These are phyloP conservation scores for Chlorella sp. DNA, from an alignment of 139 green algal species.

Conservation along the genomic window DNA sequence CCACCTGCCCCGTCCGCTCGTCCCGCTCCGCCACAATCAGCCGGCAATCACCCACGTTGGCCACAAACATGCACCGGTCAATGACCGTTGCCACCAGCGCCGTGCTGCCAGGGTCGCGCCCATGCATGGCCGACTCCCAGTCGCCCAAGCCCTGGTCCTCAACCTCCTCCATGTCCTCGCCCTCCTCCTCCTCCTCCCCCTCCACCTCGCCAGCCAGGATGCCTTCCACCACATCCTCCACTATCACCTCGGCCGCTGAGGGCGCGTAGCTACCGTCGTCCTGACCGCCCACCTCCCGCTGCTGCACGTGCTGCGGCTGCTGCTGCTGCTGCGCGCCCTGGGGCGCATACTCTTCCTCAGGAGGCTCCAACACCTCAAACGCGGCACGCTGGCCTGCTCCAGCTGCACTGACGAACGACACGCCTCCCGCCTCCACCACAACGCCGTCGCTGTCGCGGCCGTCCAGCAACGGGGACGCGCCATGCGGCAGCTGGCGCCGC, in stretches of 20 bases:
- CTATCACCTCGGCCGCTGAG: no score
- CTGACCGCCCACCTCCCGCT: not conserved
- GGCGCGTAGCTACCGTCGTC: not conserved
- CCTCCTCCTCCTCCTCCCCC: not conserved
- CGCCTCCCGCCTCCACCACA: no score
- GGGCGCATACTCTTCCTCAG: no score
- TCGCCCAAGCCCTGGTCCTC: not conserved
- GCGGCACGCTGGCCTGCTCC: no score
- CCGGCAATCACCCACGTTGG: constrained; percentile 23
- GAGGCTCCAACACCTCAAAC: no score
- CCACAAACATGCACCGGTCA: constrained; percentile 9
- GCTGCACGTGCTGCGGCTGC: not conserved
- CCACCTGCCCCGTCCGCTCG: not conserved
- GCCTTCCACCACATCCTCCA: not conserved
- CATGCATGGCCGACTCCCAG: not conserved
- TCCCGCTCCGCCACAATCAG: constrained; percentile 15
- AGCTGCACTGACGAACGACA: no score
- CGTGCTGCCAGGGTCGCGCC: constrained; percentile 16
- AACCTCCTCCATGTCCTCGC: not conserved
- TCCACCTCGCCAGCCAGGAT: not conserved
- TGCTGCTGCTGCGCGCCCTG: constrained; percentile 2
- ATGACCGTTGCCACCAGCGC: constrained; percentile 15
- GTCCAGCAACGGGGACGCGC: no score
- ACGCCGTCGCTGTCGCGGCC: no score
- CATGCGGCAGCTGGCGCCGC: no score